phyloP scores from a whole-genome alignment of 2,329 filamentous ascomycete species.

The Penicillium olsonii region DNA sequence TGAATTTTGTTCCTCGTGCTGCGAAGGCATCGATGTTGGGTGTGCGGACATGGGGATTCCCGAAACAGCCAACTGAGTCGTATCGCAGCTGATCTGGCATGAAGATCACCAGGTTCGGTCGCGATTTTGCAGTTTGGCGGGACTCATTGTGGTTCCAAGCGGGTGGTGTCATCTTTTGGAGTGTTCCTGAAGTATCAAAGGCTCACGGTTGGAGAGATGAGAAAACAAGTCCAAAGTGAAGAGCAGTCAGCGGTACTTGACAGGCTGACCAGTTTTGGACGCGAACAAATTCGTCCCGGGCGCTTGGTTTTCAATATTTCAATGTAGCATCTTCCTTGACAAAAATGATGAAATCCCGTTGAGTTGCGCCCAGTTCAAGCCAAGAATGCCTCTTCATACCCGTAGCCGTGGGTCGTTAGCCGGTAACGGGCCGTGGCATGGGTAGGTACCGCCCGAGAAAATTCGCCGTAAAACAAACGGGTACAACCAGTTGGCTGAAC shows the following conservation, averaged over 20 bases:
- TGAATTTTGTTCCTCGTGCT: slow-evolving; percentile 42
- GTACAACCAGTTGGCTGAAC: too few relatives aligned
- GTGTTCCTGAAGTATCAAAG: too few relatives aligned
- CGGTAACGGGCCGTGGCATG: neutral
- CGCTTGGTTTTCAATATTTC: too few relatives aligned
- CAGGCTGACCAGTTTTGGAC: too few relatives aligned
- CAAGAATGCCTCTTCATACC: neutral
- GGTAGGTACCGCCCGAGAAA: neutral
- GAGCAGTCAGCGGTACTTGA: too few relatives aligned
- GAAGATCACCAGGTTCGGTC: slow-evolving; percentile 35
- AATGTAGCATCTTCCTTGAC: too few relatives aligned
- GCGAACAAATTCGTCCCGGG: too few relatives aligned
- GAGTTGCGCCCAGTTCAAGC: neutral
- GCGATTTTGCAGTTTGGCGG: neutral
- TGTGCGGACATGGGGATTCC: slow-evolving; percentile 7
- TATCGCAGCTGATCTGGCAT: slow-evolving; percentile 54
- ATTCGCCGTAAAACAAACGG: too few relatives aligned
- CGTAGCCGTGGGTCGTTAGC: neutral
- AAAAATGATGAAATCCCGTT: too few relatives aligned
- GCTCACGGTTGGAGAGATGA: too few relatives aligned
- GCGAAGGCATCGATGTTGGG: slow-evolving; percentile 47
- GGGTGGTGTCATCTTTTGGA: neutral
- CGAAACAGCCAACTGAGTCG: slow-evolving; percentile 45
- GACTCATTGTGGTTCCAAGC: neutral
- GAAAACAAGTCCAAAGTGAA: too few relatives aligned